phyloP scores from a whole-genome alignment of 1,284 basidiomycete genomes.

The Testicularia cyperi region DNA sequence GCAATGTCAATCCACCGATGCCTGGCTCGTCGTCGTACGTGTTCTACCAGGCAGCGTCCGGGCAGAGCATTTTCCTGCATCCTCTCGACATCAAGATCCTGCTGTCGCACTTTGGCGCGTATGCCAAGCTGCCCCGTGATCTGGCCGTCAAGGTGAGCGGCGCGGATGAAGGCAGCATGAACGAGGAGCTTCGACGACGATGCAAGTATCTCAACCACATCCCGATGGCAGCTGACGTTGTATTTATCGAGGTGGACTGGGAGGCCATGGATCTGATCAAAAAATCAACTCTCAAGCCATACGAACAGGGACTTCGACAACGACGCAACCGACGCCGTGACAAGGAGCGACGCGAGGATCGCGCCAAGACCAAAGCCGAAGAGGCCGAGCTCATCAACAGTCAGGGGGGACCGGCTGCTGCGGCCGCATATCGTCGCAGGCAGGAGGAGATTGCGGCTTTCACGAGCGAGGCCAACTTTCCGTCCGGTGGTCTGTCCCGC shows the following conservation, averaged over 20 bases:
- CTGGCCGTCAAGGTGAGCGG: constrained; percentile 79
- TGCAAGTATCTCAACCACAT: constrained; percentile 94
- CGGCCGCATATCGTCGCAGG: constrained; percentile 31
- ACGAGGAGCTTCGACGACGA: constrained; percentile 86
- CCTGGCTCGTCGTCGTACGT: constrained; percentile 67
- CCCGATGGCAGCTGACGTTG: constrained; percentile 86
- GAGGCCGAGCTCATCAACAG: constrained; percentile 36
- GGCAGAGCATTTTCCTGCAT: constrained; percentile 87
- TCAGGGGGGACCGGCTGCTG: constrained; percentile 22
- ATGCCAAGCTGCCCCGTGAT: constrained; percentile 78
- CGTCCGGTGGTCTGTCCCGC: constrained; percentile 33
- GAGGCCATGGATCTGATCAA: constrained; percentile 42
- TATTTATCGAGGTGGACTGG: constrained; percentile 84
- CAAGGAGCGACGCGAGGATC: constrained; percentile 50
- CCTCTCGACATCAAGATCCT: constrained; percentile 94
- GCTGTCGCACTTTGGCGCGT: constrained; percentile 78
- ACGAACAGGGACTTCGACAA: constrained; percentile 48
- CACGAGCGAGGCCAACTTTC: constrained; percentile 30
- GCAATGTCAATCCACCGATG: constrained; percentile 53
- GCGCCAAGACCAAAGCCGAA: constrained; percentile 49
- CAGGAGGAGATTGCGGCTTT: constrained; percentile 31
- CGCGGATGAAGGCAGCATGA: constrained; percentile 70
- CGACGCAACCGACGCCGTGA: constrained; percentile 42
- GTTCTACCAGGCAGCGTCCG: constrained; percentile 92
- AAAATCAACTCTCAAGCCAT: constrained; percentile 42